Evolutionary conservation across 306 rosid genomes (phyloP), one percentile per base, ranked within the genome.

Genomic region (Prinsepia uniflora): DNA sequence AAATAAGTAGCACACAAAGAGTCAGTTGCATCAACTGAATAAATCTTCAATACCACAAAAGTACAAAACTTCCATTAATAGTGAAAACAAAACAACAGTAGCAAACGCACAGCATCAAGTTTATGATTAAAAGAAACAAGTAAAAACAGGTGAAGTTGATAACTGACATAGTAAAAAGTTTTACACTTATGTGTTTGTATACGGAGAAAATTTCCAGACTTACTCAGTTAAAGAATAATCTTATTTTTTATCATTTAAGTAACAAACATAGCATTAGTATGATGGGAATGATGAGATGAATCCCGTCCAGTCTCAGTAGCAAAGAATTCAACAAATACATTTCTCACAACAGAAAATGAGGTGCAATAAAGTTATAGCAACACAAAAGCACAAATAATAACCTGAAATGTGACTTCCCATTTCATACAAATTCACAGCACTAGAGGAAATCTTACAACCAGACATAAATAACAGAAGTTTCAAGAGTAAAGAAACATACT

Each of bases 401-500:
- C 30, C 63, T 20, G 7, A 59, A 46, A 40, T 13, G 10, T 36
- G 47, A 14, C 12, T 8, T 42, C 39, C 52, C 64, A 39, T 46
- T 39, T 61, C 45, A 61, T 39, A 17, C 22, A 15, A 39, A 39
- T 18, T 11, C 46, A 43, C 19, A 54, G 19, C 40, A 20, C 40
- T 17, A 54, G 18, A 54, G 8, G 3, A 69, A 53, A 41, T 17
- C 11, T 40, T 24, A 70, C 22, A 18, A 40, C 48, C 56, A 54
- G 49, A 54, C 20, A 54, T 52, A 12, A 53, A 54, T 8, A 41
- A 55, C 10, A 69, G 50, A 80, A 71, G 56, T 75, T 68, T 72
- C 65, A 59, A 43, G 18, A 63, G 81, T 83, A 83, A 71, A 58
- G 81, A 81, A 84, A 77, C 98, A 68, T 94, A 94, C 98, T 90